phyloP scores from a whole-genome alignment of 106 monocot species.

The Cymbidium sinense region DNA sequence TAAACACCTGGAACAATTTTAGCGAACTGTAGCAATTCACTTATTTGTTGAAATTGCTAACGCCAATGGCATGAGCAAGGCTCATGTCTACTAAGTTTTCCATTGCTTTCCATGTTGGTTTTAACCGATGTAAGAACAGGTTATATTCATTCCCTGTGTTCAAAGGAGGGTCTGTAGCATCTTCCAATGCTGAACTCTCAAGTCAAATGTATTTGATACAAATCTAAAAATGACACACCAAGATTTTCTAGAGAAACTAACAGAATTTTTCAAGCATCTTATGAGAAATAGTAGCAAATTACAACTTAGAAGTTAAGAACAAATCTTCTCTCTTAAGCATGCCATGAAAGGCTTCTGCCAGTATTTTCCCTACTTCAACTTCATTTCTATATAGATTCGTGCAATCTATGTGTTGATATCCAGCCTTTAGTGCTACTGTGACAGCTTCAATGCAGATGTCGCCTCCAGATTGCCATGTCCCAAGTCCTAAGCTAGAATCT shows the following conservation, averaged over 20 bases:
- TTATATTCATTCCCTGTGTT: conserved; percentile 63
- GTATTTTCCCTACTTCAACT: conserved; percentile 65
- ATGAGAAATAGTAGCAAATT: conserved; percentile 74
- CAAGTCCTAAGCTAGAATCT: conserved; percentile 79
- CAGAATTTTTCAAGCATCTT: conserved; percentile 69
- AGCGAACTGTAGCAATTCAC: conserved; percentile 71
- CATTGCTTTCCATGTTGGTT: conserved; percentile 91
- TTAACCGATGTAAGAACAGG: conserved; percentile 59
- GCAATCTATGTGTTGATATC: conserved; percentile 81
- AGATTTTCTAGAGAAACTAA: conserved; percentile 74
- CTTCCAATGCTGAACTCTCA: conserved; percentile 68
- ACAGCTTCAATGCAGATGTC: conserved; percentile 70
- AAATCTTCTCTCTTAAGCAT: conserved; percentile 67
- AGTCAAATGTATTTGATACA: conserved; percentile 89
- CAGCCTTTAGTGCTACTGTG: conserved; percentile 41
- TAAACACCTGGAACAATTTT: conserved; percentile 88
- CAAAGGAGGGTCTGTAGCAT: conserved; percentile 83
- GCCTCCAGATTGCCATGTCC: conserved; percentile 79
- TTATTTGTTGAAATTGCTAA: conserved; percentile 89
- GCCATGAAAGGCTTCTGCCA: conserved; percentile 47
- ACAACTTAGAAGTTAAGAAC: conserved; percentile 81
- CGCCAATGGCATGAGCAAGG: conserved; percentile 77
- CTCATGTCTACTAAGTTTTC: conserved; percentile 60
- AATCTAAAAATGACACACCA: conserved; percentile 75
- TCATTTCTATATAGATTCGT: conserved; percentile 87